Percentiles rank a stretch among this genome's conserved stretches.
Conservation (phyloP, 441 rosid genomes). For the Gossypium gossypioides region DNA sequence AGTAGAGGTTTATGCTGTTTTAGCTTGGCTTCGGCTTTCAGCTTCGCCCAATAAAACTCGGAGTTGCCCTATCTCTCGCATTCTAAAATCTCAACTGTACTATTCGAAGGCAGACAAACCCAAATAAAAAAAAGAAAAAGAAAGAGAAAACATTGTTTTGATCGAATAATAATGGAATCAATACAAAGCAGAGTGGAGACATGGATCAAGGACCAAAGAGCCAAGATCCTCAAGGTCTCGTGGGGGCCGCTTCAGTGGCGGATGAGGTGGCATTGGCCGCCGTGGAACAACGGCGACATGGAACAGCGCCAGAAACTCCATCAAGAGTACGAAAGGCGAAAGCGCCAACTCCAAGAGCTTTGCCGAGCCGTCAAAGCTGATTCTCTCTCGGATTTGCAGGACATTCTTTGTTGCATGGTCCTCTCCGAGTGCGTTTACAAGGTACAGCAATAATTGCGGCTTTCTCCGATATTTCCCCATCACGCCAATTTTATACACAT, state of each 20-base stretch:
- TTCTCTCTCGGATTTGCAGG: constrained; percentile 76
- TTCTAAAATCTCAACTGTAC: neutral
- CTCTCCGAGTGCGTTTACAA: constrained; percentile 91
- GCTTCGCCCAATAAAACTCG: neutral
- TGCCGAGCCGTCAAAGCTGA: constrained; percentile 70
- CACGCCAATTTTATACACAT: neutral
- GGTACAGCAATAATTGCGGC: constrained; percentile 7
- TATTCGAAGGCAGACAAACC: neutral
- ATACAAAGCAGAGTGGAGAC: constrained; percentile 68
- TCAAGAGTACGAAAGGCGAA: constrained; percentile 59
- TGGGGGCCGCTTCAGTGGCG: constrained; percentile 82
- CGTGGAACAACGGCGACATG: constrained; percentile 45
- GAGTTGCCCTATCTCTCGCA: neutral
- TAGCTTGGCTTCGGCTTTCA: neutral
- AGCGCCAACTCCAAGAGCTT: constrained; percentile 68
- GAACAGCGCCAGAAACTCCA: constrained; percentile 62
- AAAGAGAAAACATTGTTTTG: neutral
- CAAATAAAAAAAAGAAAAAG: neutral
- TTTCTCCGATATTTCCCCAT: neutral
- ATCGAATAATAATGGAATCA: constrained; percentile 51
- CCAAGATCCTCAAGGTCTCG: constrained; percentile 54
- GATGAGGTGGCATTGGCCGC: constrained; percentile 73
- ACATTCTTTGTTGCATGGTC: constrained; percentile 91
- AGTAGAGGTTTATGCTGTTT: too few species aligned
- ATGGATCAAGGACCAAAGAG: constrained; percentile 86